Conservation (phyloP, 1,139 yeast genomes). For the Arxiozyma slooffiae region DNA sequence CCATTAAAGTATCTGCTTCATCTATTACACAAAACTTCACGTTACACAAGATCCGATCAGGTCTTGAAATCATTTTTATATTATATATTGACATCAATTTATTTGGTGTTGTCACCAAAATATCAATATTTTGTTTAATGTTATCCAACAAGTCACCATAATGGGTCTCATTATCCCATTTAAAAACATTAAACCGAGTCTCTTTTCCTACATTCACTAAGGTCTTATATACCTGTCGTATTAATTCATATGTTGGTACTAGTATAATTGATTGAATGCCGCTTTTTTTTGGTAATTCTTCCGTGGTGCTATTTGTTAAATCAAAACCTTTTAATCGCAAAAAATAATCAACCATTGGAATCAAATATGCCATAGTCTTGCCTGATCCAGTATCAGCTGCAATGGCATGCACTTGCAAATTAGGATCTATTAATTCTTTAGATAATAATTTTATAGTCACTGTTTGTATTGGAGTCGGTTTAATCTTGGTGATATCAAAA, state of each 20-base stretch:
- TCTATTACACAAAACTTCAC: conserved; percentile 67
- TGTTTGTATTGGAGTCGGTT: conserved; percentile 58
- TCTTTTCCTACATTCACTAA: conserved; percentile 40
- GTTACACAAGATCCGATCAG: conserved; percentile 39
- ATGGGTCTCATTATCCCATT: conserved; percentile 48
- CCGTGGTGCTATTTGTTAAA: background rate
- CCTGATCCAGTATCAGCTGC: conserved; percentile 98
- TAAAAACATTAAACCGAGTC: conserved; percentile 40
- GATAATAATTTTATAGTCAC: conserved; percentile 45
- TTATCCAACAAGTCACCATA: conserved; percentile 43
- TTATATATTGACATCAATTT: conserved; percentile 42
- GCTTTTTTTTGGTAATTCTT: conserved; percentile 17
- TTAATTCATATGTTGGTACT: conserved; percentile 83
- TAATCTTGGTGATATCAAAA: conserved; percentile 17
- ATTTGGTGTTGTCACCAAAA: conserved; percentile 77
- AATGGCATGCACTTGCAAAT: conserved; percentile 57
- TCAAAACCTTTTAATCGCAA: conserved; percentile 38
- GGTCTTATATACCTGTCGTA: conserved; percentile 61
- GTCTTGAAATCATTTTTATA: conserved; percentile 38
- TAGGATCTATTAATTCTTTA: conserved; percentile 31
- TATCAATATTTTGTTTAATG: conserved; percentile 51
- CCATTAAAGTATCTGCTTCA: conserved; percentile 92
- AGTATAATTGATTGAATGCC: conserved; percentile 59
- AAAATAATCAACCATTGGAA: conserved; percentile 61
- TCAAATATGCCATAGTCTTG: conserved; percentile 83